A percentile compares a stretch with the other conserved stretches of the same genome.
Conservation (phyloP, 2,329 filamentous ascomycete genomes). For the Fusarium solani-melongenae region DNA sequence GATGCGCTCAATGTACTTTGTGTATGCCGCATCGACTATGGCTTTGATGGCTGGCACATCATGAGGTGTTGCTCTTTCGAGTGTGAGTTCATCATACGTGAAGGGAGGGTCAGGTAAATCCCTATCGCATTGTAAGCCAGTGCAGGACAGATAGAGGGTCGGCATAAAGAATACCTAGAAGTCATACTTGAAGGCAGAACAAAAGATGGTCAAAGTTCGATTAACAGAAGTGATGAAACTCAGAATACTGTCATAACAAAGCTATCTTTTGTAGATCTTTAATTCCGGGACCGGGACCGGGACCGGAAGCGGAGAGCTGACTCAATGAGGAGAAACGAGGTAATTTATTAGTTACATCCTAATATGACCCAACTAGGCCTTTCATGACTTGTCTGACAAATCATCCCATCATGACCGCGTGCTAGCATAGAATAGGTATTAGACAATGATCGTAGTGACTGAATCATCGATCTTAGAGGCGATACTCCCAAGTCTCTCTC, state of each 20-base stretch:
- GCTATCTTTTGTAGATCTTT: background rate
- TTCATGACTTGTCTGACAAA: background rate
- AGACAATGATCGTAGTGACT: no score
- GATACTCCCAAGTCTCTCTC: background rate
- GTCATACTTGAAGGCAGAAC: background rate
- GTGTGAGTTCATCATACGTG: fast-evolving
- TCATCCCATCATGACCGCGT: background rate
- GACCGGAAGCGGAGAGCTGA: background rate
- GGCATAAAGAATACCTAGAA: background rate
- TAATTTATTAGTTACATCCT: background rate
- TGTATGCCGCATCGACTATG: slow-evolving; percentile 47
- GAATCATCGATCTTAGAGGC: background rate
- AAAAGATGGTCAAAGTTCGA: background rate
- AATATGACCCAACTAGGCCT: background rate
- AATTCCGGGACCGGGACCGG: background rate
- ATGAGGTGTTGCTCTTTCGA: background rate
- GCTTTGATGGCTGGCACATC: slow-evolving; percentile 45
- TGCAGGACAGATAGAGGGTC: no score
- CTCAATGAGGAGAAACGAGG: slow-evolving; percentile 2
- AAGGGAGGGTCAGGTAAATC: background rate
- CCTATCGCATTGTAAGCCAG: background rate
- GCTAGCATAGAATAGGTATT: background rate
- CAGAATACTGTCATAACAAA: background rate
- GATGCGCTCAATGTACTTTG: slow-evolving; percentile 50
- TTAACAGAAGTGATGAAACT: background rate